Conservation (phyloP, 495 filamentous ascomycete genomes). For the Trichoderma gamsii region DNA sequence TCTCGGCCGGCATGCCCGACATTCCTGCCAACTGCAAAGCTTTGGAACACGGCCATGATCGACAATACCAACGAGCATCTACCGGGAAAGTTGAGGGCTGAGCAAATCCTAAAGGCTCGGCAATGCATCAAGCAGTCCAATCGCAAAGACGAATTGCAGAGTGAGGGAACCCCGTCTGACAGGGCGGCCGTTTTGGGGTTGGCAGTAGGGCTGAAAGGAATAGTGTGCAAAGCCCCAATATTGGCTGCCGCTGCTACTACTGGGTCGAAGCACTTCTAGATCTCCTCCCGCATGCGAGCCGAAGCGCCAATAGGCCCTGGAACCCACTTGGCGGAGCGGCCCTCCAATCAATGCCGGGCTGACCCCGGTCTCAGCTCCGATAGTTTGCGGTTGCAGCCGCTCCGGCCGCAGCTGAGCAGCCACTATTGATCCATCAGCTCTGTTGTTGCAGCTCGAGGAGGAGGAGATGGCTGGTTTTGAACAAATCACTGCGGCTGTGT, state of each 20-base stretch:
- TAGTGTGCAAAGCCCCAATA: too few relatives aligned
- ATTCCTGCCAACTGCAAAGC: too few relatives aligned
- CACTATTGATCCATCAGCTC: not conserved
- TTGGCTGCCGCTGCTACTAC: not conserved
- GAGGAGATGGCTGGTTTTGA: not conserved
- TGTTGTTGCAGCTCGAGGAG: not conserved
- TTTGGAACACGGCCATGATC: too few relatives aligned
- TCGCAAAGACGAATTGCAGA: not conserved
- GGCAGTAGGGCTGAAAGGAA: too few relatives aligned
- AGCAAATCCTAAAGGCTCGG: not conserved
- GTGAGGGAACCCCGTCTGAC: not conserved
- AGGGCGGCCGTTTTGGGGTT: too few relatives aligned
- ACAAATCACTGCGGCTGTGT: not conserved
- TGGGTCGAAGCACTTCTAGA: not conserved
- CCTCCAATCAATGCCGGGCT: not conserved
- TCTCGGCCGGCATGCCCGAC: too few relatives aligned
- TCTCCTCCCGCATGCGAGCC: not conserved
- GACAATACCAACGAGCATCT: too few relatives aligned
- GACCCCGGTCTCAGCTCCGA: not conserved
- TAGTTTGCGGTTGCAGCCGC: not conserved
- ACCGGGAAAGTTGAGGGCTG: not conserved
- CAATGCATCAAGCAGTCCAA: not conserved
- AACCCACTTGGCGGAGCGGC: not conserved
- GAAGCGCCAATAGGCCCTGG: not conserved
- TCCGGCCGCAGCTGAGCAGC: not conserved